Evolutionary conservation across 2,329 filamentous ascomycete species (phyloP).

Genomic region (Diaporthe ampelina): DNA sequence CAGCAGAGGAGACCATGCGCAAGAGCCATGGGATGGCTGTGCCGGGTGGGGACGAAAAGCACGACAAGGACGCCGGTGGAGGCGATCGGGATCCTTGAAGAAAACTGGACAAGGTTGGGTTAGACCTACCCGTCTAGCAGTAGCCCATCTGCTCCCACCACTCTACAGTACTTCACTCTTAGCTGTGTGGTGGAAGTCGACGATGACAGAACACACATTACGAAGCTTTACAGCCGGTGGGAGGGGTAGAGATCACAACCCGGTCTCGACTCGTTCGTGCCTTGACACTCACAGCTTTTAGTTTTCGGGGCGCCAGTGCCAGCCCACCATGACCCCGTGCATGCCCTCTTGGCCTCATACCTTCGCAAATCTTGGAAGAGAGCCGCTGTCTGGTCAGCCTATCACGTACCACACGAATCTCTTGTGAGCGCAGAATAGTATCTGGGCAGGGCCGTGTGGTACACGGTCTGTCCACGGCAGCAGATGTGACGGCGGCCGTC

Average conservation of each 20-base stretch:
- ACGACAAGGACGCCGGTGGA: background rate
- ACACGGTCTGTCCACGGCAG: background rate
- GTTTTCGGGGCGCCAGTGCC: background rate
- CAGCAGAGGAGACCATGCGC: too few species aligned
- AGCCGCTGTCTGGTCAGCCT: constrained; percentile 7
- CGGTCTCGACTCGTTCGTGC: background rate
- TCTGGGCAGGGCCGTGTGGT: background rate
- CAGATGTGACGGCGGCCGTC: background rate
- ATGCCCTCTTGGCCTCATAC: constrained; percentile 12
- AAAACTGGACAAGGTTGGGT: background rate
- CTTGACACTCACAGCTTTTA: background rate
- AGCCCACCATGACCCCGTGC: background rate
- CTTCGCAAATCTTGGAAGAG: background rate
- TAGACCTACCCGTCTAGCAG: background rate
- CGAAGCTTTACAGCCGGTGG: constrained; percentile 2
- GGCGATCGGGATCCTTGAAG: background rate
- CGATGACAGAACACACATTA: background rate
- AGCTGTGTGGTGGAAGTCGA: background rate
- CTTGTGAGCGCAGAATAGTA: background rate
- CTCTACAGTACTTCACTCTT: too few species aligned
- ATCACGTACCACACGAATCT: background rate
- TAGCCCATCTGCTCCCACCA: too few species aligned
- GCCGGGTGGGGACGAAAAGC: background rate
- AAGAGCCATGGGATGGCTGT: background rate
- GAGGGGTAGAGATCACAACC: background rate